Conservation (phyloP, 305 asterid genomes). For the Solanum chacoense region DNA sequence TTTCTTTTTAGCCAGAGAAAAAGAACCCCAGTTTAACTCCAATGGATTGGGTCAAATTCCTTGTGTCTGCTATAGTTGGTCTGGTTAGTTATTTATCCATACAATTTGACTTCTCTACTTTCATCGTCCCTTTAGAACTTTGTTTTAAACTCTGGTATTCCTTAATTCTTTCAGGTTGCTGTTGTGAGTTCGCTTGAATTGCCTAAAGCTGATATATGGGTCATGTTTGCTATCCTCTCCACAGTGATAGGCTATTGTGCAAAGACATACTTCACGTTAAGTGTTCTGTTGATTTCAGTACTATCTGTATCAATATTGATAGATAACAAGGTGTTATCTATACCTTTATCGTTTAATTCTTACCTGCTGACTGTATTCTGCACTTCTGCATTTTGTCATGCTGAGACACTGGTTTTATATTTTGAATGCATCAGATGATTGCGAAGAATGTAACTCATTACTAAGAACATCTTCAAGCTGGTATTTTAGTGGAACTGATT, state of each 20-base stretch:
- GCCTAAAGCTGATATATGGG: constrained; percentile 98
- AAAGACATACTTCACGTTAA: constrained; percentile 95
- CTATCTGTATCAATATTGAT: background rate
- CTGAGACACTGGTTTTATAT: background rate
- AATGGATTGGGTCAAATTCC: constrained; percentile 98
- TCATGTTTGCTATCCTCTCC: constrained; percentile 82
- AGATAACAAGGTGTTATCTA: background rate
- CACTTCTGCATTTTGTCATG: background rate
- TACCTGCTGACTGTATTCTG: background rate
- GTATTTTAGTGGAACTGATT: constrained; percentile 14
- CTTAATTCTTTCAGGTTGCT: constrained; percentile 62
- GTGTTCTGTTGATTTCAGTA: constrained; percentile 12
- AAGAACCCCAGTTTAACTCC: constrained; percentile 93
- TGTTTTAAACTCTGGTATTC: background rate
- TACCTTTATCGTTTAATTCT: background rate
- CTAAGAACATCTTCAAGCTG: background rate
- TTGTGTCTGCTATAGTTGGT: constrained; percentile 80
- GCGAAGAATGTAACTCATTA: background rate
- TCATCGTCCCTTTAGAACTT: background rate
- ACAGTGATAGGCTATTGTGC: constrained; percentile 96
- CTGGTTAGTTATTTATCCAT: constrained; percentile 47
- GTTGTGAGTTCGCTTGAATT: constrained; percentile 88
- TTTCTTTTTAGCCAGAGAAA: constrained; percentile 79
- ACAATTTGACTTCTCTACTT: background rate
- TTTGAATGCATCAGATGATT: background rate